Conservation (phyloP, 352 stramenopile species). For the Detonula confervacea region DNA sequence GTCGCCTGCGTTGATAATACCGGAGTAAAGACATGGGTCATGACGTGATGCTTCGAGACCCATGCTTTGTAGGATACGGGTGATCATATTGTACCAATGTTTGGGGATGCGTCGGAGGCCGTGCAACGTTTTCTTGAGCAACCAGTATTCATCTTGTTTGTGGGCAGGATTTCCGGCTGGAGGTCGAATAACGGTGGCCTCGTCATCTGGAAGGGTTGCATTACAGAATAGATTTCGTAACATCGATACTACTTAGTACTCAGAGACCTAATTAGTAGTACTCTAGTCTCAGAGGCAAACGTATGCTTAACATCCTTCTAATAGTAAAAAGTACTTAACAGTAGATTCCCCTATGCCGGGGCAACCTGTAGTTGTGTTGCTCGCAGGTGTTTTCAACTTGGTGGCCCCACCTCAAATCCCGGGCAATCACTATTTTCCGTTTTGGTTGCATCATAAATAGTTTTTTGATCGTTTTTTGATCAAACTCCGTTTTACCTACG, state of each 20-base stretch:
- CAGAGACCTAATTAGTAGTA: too few relatives aligned
- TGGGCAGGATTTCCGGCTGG: too few relatives aligned
- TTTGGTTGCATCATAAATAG: conserved; percentile 5
- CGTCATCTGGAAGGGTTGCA: too few relatives aligned
- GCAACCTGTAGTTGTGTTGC: conserved; percentile 3
- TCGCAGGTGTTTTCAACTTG: conserved; percentile 13
- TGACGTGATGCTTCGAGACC: too few relatives aligned
- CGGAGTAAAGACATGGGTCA: too few relatives aligned
- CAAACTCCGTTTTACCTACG: neutral
- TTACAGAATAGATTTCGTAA: conserved; percentile 1
- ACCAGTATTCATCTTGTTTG: too few relatives aligned
- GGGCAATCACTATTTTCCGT: conserved; percentile 4
- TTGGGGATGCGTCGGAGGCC: too few relatives aligned
- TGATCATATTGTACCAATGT: too few relatives aligned
- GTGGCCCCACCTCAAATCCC: conserved; percentile 4
- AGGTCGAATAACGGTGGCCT: too few relatives aligned
- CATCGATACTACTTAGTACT: conserved; percentile 4
- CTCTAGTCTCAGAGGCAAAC: neutral
- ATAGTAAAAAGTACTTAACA: neutral
- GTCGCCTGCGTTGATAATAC: too few relatives aligned
- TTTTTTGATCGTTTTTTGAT: neutral
- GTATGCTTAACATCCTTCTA: neutral
- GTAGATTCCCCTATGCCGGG: neutral
- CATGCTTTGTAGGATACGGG: too few relatives aligned
- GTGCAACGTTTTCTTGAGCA: too few relatives aligned